Evolutionary conservation across 768 basidiomycete genomes (phyloP).

Genomic region (Agaricus blazei): DNA sequence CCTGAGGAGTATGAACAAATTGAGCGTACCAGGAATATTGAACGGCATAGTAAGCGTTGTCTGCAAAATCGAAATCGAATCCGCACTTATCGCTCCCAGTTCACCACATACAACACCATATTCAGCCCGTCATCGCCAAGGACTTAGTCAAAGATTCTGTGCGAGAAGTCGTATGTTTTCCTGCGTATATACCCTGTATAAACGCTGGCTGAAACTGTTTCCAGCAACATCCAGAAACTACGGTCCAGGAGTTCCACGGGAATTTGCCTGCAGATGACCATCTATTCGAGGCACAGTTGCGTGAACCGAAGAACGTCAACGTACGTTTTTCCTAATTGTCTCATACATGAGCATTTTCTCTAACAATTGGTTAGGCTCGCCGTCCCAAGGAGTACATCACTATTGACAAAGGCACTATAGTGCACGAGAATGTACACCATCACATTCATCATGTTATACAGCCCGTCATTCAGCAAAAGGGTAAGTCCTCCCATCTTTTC

Average conservation of each 20-base stretch:
- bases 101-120: slow-evolving; percentile 34
- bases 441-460: slow-evolving; percentile 34
- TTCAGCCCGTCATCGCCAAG: slow-evolving; percentile 24
- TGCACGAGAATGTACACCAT: slow-evolving; percentile 27
- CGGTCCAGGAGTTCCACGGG: slow-evolving; percentile 22
- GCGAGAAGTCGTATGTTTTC: slow-evolving; percentile 18
- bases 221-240: slow-evolving; percentile 23
- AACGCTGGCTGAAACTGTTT: not conserved
- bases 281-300: slow-evolving; percentile 23
- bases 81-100: slow-evolving; percentile 15
- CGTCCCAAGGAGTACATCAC: slow-evolving; percentile 22
- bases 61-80: not conserved
- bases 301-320: slow-evolving; percentile 7
- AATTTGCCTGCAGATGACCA: slow-evolving; percentile 23
- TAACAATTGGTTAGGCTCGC: slow-evolving; percentile 13
- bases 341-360: slow-evolving; percentile 14
- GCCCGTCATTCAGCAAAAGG: slow-evolving; percentile 33
- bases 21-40: slow-evolving; percentile 23
- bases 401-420: slow-evolving; percentile 27
- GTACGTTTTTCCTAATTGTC: slow-evolving; percentile 16
- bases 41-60: slow-evolving; percentile 26
- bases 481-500: slow-evolving; percentile 15
- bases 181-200: not conserved
- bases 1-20: slow-evolving; percentile 27
- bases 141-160: slow-evolving; percentile 22